phyloP scores from a whole-genome alignment of 805 yeast genomes.

The Saccharomycopsis olivae region DNA sequence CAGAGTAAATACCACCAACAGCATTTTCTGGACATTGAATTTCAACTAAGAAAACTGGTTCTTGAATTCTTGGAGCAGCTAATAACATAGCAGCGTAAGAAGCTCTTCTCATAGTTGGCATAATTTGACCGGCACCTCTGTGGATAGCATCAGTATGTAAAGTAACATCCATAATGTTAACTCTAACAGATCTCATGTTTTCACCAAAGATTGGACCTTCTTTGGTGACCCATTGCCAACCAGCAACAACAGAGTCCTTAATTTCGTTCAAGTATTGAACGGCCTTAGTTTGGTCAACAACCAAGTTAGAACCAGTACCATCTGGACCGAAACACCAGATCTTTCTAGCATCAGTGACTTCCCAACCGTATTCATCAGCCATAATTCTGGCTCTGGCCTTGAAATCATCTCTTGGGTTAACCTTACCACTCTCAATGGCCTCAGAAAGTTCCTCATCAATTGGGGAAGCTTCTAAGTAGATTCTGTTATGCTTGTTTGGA shows the following conservation, averaged over 20 bases:
- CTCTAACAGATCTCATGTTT: constrained; percentile 89
- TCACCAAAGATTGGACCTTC: constrained; percentile 99
- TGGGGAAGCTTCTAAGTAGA: constrained; percentile 96
- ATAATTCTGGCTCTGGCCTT: constrained; percentile 97
- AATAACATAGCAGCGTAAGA: constrained; percentile 96
- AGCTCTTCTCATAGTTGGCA: constrained; percentile 99
- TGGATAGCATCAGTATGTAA: constrained; percentile 99
- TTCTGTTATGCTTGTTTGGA: constrained; percentile 99
- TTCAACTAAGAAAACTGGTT: constrained; percentile 98
- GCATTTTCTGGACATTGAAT: constrained; percentile 99
- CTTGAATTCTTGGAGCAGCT: constrained; percentile 98
- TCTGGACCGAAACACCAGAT: constrained; percentile 99
- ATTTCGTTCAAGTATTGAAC: constrained; percentile 98
- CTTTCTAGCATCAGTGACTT: constrained; percentile 99
- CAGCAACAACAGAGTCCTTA: constrained; percentile 99
- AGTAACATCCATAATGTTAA: constrained; percentile 97
- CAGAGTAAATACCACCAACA: constrained; percentile 99
- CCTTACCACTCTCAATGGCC: constrained; percentile 89
- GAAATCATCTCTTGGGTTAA: constrained; percentile 94
- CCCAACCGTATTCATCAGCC: constrained; percentile 99
- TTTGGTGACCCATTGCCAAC: constrained; percentile 99
- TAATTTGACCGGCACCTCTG: constrained; percentile 99
- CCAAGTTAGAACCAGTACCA: constrained; percentile 97
- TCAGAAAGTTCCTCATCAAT: constrained; percentile 82
- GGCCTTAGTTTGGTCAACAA: constrained; percentile 99